Evolutionary conservation across 768 basidiomycete genomes (phyloP).

Genomic region (Cyclocybe cylindracea): DNA sequence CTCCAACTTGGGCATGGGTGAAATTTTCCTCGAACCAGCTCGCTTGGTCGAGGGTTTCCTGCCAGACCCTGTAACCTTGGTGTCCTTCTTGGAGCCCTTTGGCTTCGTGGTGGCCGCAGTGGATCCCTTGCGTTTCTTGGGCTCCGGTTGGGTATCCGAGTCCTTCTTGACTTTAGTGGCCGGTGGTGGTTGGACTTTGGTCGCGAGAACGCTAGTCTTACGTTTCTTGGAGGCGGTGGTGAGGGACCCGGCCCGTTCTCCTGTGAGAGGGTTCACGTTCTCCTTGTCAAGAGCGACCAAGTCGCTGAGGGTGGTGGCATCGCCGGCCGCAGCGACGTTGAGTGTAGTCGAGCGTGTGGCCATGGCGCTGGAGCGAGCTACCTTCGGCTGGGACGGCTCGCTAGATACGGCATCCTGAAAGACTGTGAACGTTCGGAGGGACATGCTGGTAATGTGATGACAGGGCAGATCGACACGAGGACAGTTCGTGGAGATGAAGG

Average conservation of each 20-base stretch:
- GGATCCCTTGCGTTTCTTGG: slow-evolving; percentile 65
- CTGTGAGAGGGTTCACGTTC: slow-evolving; percentile 76
- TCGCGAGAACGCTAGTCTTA: slow-evolving; percentile 59
- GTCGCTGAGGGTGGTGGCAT: slow-evolving; percentile 34
- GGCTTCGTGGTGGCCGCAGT: slow-evolving; percentile 28
- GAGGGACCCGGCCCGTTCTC: slow-evolving; percentile 51
- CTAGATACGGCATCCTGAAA: slow-evolving; percentile 56
- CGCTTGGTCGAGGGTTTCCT: slow-evolving; percentile 41
- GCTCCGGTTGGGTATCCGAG: slow-evolving; percentile 38
- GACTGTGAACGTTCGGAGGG: slow-evolving; percentile 60
- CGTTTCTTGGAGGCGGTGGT: slow-evolving; percentile 55
- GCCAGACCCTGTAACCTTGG: slow-evolving; percentile 28
- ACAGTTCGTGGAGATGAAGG: slow-evolving; percentile 12
- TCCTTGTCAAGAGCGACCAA: slow-evolving; percentile 65
- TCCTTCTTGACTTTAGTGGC: slow-evolving; percentile 44
- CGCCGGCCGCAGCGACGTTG: slow-evolving; percentile 18
- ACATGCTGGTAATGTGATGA: slow-evolving; percentile 39
- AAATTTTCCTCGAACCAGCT: slow-evolving; percentile 42
- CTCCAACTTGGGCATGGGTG: slow-evolving; percentile 58
- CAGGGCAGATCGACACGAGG: slow-evolving; percentile 26
- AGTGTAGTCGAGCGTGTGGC: slow-evolving; percentile 31
- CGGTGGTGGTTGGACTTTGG: slow-evolving; percentile 45
- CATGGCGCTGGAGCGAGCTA: slow-evolving; percentile 26
- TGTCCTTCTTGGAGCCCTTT: slow-evolving; percentile 38
- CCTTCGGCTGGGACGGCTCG: slow-evolving; percentile 32